phyloP scores from a whole-genome alignment of 1,139 yeast genomes.

The Candida sanyaensis region DNA sequence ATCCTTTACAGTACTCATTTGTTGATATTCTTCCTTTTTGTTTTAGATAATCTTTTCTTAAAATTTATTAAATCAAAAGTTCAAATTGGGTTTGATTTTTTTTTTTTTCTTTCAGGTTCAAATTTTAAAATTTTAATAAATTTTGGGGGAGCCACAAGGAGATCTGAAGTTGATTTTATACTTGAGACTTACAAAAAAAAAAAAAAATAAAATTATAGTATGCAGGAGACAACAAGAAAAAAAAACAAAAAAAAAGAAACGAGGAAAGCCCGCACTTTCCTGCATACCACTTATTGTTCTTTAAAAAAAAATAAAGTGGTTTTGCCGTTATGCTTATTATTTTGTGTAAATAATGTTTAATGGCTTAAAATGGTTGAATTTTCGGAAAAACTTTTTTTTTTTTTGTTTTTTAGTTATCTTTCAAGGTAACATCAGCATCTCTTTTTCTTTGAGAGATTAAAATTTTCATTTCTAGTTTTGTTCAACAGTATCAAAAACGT shows the following conservation, averaged over 20 bases:
- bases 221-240: not conserved
- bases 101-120: not conserved
- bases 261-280: not conserved
- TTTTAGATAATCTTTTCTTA: not conserved
- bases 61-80: too few relatives aligned
- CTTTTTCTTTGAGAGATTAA: too few relatives aligned
- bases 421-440: too few relatives aligned
- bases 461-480: too few relatives aligned
- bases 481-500: too few relatives aligned
- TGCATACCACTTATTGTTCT: not conserved
- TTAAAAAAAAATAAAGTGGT: not conserved
- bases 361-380: not conserved
- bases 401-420: too few relatives aligned
- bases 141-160: not conserved
- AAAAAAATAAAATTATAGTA: too few relatives aligned
- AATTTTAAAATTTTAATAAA: too few relatives aligned
- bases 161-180: conserved; percentile 2
- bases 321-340: not conserved
- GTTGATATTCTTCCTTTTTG: not conserved
- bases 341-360: not conserved
- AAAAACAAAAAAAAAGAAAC: not conserved
- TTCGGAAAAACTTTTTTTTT: not conserved
- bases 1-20: conserved; percentile 1
- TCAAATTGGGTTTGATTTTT: not conserved
- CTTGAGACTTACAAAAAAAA: too few relatives aligned